Percentiles rank a stretch among this genome's conserved stretches.
These are phyloP conservation scores for Ceratobasidium sp. DNA, from an alignment of 1,284 basidiomycete genomes.

Conservation along the genomic window DNA sequence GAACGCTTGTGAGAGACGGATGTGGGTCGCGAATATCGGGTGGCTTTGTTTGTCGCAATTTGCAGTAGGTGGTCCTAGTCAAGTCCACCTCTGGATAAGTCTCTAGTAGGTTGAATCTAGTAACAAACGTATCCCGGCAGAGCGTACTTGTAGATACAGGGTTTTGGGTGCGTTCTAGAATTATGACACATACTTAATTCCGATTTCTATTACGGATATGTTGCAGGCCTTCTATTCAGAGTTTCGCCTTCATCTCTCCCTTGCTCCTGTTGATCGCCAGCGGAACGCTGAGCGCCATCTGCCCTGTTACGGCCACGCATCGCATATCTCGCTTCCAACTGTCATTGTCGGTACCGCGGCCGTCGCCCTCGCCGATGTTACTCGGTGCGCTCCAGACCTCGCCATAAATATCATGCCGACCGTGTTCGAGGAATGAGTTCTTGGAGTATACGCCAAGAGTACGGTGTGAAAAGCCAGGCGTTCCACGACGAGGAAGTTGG, in stretches of 20 bases:
- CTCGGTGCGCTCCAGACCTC: conserved; percentile 42
- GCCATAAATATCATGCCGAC: conserved; percentile 41
- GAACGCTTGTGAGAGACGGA: not conserved
- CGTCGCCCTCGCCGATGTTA: conserved; percentile 24
- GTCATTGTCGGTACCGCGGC: conserved; percentile 1
- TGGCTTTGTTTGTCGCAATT: not conserved
- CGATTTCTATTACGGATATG: no score
- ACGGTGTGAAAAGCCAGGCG: conserved; percentile 23
- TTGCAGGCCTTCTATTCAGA: not conserved
- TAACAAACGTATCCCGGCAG: no score
- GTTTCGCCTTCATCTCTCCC: conserved; percentile 22
- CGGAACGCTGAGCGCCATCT: conserved; percentile 42
- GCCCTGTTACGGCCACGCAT: conserved; percentile 36
- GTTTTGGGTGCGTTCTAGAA: no score
- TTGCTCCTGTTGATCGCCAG: conserved; percentile 32
- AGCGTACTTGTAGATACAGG: no score
- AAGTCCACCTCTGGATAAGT: no score
- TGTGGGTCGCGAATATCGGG: not conserved
- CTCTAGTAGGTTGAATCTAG: no score
- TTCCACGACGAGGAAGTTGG: conserved; percentile 19
- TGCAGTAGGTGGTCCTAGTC: not conserved
- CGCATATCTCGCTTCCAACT: conserved; percentile 42
- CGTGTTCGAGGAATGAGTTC: conserved; percentile 32
- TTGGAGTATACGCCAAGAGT: conserved; percentile 37
- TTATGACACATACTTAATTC: no score